Evolutionary conservation across 176 grass and related monocot genomes (phyloP), one percentile per base, ranked within the genome.

Genomic region (Eleusine coracana): DNA sequence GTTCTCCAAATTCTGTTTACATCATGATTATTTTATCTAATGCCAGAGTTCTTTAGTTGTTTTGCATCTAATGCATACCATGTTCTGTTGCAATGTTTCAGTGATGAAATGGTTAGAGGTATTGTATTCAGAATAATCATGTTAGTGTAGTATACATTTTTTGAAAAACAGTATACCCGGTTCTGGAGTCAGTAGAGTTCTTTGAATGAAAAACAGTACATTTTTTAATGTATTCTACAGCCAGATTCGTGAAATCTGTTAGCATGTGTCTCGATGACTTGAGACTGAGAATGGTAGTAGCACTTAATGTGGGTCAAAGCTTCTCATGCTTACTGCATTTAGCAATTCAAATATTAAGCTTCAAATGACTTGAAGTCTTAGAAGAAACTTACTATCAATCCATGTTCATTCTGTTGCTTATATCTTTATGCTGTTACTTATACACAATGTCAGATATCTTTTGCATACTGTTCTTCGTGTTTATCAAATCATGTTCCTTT

Each of bases 401-500:
- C 55, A 23, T 59, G 55, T 23, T 23, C 8, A 2, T 59, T 59
- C 20, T 9, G 55, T 40, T 34, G 50, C 25, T 25, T 25, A 25
- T 27, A 83, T 77, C 20, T 15, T 65, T n/a, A 29, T 18, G n/a
- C 0, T 36, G 23, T 50, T 59, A 15, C 63, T 68, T 75, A 75
- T 55, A 72, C 6, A 73, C 36, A 52, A 75, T 28, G 2, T 48
- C 21, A 67, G 40, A 73, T 37, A 18, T 74, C 21, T 10, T 70
- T 70, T 29, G 44, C 44, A 45, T 45, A 45, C 5, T 25, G 3
- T 66, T 23, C 42, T 29, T 72, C 31, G 11, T 28, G 13, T 42
- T 80, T 14, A 41, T 12, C 51, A 66, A 49, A 64, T 64, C 61
- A 6, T 78, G 40, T 29, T 65, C 5, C 3, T 67, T 88, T 64